These are phyloP conservation scores for Fusarium anthophilum DNA, from an alignment of 2,329 filamentous ascomycete genomes.

Conservation along the genomic window DNA sequence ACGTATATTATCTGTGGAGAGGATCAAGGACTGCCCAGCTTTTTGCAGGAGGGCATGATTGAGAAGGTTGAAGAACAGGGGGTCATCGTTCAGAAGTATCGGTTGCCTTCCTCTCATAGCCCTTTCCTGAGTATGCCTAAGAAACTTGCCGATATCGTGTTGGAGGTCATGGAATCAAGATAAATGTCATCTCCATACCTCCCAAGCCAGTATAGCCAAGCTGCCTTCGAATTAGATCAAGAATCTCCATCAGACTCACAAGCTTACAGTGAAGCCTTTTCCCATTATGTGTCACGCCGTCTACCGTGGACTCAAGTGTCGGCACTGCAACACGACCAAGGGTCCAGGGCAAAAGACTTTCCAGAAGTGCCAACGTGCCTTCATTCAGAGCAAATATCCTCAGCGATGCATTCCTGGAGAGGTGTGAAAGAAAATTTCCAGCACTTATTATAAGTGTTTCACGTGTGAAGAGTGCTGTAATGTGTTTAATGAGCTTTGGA, in stretches of 20 bases:
- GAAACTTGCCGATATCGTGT: not conserved
- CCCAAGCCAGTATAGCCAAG: not conserved
- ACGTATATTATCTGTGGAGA: not conserved
- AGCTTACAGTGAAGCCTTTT: not conserved
- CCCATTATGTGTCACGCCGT: not conserved
- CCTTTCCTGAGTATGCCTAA: not conserved
- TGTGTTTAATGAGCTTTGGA: not conserved
- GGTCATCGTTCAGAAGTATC: not conserved
- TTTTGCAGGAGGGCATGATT: not conserved
- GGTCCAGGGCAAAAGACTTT: not conserved
- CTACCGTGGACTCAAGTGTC: not conserved
- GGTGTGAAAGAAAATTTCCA: not conserved
- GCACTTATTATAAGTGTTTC: not conserved
- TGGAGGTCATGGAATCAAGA: not conserved
- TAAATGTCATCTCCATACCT: not conserved
- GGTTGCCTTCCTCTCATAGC: not conserved
- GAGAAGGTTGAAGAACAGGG: not conserved
- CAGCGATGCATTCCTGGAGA: not conserved
- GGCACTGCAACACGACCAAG: not conserved
- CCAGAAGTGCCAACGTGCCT: not conserved
- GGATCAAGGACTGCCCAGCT: not conserved
- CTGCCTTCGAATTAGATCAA: not conserved
- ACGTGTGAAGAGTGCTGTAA: not conserved
- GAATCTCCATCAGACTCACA: not conserved
- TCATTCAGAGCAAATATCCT: not conserved